Evolutionary conservation across 305 asterid species (phyloP), one percentile per base, ranked within the genome.

Genomic region (Andrographis paniculata): DNA sequence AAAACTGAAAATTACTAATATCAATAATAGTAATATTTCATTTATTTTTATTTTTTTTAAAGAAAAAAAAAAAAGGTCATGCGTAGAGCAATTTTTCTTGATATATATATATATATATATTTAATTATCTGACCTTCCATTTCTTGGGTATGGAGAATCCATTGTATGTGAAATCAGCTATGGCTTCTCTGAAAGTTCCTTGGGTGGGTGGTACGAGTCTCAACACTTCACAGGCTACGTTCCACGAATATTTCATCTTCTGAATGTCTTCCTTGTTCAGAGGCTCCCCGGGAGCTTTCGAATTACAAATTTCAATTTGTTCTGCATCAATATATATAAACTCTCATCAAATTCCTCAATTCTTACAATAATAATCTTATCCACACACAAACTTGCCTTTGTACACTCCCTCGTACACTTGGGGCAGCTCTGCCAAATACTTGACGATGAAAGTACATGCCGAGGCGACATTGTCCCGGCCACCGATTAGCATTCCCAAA

Each of bases 141-240:
- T n/a, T n/a, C 49, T 44, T 44, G 24, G 49, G 28, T 18, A 44
- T 46, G 3, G 62, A 37, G 49, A 20, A 57, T 9, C 65, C 65
- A 20, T 51, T 50, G 44, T 31, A 57, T 11, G 16, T 19, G 22
- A 48, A 48, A 39, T 58, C 59, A 44, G 21, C 14, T 12, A 52
- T 52, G 53, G 65, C 65, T 36, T 51, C 65, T 60, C 65, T 50
- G 12, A 60, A 60, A 14, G 53, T 52, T 9, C 65, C 65, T 20
- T 39, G 52, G 36, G 41, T 21, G 9, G 64, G 64, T 21, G 64
- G 64, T 7, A 44, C 56, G 17, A 59, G 42, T 51, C 64, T 59
- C 31, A 59, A n/a, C 6, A 42, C 60, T 42, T 55, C 60, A 44
- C 60, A 55, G 6, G 52, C 52, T 0, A 55, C 52, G 20, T 31